These are phyloP conservation scores for Crotalaria pallida DNA, from an alignment of 306 rosid genomes.

Conservation along the genomic window DNA sequence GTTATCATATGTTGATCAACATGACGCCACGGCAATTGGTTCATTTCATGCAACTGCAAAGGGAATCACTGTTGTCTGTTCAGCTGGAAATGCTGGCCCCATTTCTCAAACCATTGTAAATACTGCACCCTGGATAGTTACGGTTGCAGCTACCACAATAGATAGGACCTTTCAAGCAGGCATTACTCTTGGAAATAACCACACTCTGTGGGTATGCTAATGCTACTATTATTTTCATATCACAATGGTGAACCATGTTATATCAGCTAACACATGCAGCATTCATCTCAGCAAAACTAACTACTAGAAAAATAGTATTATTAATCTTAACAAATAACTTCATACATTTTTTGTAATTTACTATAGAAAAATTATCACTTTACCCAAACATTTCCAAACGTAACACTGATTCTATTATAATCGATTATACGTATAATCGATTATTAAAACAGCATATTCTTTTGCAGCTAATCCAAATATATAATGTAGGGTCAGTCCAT, in stretches of 20 bases:
- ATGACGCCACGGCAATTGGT: slow-evolving; percentile 55
- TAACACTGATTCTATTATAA: no score
- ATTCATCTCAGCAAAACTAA: no score
- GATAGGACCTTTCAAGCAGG: slow-evolving; percentile 63
- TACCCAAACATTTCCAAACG: no score
- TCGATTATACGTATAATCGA: no score
- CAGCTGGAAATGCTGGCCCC: slow-evolving; percentile 78
- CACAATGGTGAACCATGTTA: background rate
- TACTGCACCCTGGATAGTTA: slow-evolving; percentile 82
- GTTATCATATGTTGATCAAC: slow-evolving; percentile 52
- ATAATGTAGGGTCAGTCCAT: slow-evolving; percentile 59
- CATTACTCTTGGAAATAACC: slow-evolving; percentile 57
- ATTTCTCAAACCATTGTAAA: slow-evolving; percentile 47
- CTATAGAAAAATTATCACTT: no score
- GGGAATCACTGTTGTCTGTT: slow-evolving; percentile 62
- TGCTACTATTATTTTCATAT: background rate
- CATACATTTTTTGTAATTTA: no score
- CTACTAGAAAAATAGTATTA: background rate
- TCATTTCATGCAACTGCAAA: slow-evolving; percentile 62
- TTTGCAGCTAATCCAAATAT: background rate
- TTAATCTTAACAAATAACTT: no score
- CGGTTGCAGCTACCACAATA: slow-evolving; percentile 73
- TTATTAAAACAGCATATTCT: no score
- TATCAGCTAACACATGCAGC: background rate
- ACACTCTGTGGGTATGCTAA: slow-evolving; percentile 49